These are phyloP conservation scores for Paecilomyces fulvus DNA, from an alignment of 2,329 filamentous ascomycete genomes.

Conservation along the genomic window DNA sequence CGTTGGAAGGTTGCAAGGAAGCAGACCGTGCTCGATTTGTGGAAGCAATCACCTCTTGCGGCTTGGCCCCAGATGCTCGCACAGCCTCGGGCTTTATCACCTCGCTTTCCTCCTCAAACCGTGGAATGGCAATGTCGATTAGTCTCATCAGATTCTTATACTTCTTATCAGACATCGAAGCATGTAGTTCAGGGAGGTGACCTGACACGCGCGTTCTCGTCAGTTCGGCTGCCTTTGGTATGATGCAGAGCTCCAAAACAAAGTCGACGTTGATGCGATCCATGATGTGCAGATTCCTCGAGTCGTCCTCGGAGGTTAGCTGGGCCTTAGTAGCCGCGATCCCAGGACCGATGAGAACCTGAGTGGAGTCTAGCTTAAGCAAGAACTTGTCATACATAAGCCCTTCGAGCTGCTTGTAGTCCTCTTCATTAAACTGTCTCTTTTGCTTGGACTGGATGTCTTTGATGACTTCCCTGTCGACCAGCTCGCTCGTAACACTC, in stretches of 20 bases:
- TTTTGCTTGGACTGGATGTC: constrained; percentile 88
- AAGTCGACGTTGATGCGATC: constrained; percentile 98
- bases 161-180: constrained; percentile 84
- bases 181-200: constrained; percentile 84
- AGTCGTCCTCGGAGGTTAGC: constrained; percentile 58
- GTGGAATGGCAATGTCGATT: constrained; percentile 90
- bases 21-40: constrained; percentile 50
- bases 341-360: constrained; percentile 88
- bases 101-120: constrained; percentile 50
- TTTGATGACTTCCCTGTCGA: constrained; percentile 81
- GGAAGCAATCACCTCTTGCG: constrained; percentile 19
- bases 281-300: constrained; percentile 75
- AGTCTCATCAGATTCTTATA: constrained; percentile 96
- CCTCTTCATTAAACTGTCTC: constrained; percentile 77
- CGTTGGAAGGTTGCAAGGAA: constrained; percentile 64
- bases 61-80: constrained; percentile 23
- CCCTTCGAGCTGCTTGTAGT: constrained; percentile 78
- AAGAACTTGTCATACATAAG: constrained; percentile 98
- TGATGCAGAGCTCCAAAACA: constrained; percentile 86
- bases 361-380: constrained; percentile 86
- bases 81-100: constrained; percentile 22
- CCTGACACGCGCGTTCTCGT: constrained; percentile 88
- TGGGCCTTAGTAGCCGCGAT: constrained; percentile 84
- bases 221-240: constrained; percentile 90
- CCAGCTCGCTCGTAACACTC: constrained; percentile 85